These are phyloP conservation scores for Ogataea pini DNA, from an alignment of 805 yeast species.

Conservation along the genomic window DNA sequence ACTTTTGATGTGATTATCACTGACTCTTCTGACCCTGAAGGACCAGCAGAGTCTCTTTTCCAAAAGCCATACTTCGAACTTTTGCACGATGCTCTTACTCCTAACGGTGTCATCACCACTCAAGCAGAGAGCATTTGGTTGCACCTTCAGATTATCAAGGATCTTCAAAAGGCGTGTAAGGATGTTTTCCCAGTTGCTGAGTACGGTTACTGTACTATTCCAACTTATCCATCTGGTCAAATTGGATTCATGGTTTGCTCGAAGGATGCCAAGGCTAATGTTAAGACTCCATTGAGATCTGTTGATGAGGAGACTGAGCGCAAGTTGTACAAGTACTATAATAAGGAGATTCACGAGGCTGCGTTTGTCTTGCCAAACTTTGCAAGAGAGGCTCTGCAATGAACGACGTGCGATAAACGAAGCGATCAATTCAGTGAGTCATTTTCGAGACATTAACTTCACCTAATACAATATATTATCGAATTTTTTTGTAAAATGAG, in stretches of 20 bases:
- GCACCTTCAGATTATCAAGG: conserved; percentile 79
- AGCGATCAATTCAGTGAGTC: not conserved
- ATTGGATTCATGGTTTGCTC: conserved; percentile 97
- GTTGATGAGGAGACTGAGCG: conserved; percentile 62
- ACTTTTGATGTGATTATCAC: conserved; percentile 94
- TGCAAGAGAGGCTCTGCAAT: conserved; percentile 53
- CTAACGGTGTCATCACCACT: conserved; percentile 86
- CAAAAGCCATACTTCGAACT: conserved; percentile 89
- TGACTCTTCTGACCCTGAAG: conserved; percentile 98
- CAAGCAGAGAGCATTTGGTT: conserved; percentile 97
- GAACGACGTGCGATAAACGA: not conserved
- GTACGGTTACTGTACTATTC: conserved; percentile 89
- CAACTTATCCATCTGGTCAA: conserved; percentile 97
- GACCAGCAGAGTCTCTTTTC: conserved; percentile 94
- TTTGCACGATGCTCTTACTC: conserved; percentile 83
- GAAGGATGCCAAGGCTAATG: conserved; percentile 66
- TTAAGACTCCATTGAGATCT: conserved; percentile 68
- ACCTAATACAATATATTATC: no score
- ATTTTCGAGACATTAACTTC: no score
- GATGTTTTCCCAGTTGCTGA: conserved; percentile 89
- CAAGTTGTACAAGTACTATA: conserved; percentile 77
- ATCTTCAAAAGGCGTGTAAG: conserved; percentile 77
- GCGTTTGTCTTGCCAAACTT: conserved; percentile 91
- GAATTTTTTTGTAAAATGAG: no score
- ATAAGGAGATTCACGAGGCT: conserved; percentile 79